These are phyloP conservation scores for Mucor mucedo DNA, from an alignment of 371 early-diverging fungal species.

Conservation along the genomic window DNA sequence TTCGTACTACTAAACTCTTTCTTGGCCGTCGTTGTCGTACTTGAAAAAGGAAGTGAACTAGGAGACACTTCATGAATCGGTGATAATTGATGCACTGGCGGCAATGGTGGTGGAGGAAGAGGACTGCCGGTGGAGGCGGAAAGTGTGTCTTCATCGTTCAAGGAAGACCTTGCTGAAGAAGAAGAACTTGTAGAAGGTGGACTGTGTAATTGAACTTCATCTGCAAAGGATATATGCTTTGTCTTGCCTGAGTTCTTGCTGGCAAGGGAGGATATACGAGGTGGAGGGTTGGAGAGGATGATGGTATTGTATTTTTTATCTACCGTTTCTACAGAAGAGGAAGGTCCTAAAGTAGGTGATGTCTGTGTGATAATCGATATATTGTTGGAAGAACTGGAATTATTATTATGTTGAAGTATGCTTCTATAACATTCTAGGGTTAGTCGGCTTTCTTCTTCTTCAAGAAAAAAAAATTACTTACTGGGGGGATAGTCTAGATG, in stretches of 20 bases:
- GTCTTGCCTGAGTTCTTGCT: background rate
- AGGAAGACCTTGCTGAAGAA: slow-evolving; percentile 13
- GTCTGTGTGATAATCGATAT: background rate
- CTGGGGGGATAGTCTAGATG: slow-evolving; percentile 1
- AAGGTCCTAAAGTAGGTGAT: slow-evolving; percentile 16
- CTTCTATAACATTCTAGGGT: slow-evolving; percentile 2
- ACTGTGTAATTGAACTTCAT: slow-evolving; percentile 12
- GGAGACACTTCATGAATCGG: slow-evolving; percentile 9
- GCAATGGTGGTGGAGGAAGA: slow-evolving; percentile 1
- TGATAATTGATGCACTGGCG: background rate
- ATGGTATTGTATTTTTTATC: background rate
- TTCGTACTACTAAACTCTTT: background rate
- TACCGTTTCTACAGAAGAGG: background rate
- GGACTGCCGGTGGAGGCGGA: background rate
- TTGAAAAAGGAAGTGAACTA: background rate
- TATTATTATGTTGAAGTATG: background rate
- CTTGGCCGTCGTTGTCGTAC: background rate
- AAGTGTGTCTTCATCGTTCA: background rate
- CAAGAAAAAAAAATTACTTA: background rate
- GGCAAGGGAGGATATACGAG: slow-evolving; percentile 26
- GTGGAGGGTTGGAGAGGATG: slow-evolving; percentile 27
- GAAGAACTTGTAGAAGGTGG: slow-evolving; percentile 7
- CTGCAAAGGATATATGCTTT: slow-evolving; percentile 28
- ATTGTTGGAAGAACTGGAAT: background rate
- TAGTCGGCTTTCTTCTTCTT: background rate